Evolutionary conservation across 192 early-diverging fungal genomes (phyloP).

Genomic region (Backusella circina): DNA sequence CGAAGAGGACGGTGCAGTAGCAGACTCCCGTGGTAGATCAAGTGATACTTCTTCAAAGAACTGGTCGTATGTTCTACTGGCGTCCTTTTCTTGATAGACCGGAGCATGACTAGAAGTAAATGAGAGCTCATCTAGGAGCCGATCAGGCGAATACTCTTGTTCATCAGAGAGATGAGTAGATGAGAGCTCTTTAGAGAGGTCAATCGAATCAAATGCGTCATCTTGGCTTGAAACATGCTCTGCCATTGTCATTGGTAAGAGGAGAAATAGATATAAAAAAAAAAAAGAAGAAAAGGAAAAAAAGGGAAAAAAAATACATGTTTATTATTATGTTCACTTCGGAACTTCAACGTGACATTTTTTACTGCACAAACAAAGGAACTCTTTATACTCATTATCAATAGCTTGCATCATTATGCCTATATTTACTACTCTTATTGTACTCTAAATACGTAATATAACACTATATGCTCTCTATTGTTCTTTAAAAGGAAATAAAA

Average conservation of each 20-base stretch:
- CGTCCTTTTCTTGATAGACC: not conserved
- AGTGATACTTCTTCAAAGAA: slow-evolving; percentile 42
- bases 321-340: not conserved
- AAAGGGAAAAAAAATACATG: not conserved
- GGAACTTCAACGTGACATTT: not conserved
- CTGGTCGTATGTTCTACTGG: slow-evolving; percentile 29
- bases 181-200: not conserved
- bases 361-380: not conserved
- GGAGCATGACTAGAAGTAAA: not conserved
- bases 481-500: not conserved
- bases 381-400: not conserved
- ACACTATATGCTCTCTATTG: not conserved
- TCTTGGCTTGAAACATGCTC: not conserved
- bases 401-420: not conserved
- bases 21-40: slow-evolving; percentile 24
- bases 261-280: not conserved
- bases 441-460: not conserved
- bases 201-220: not conserved
- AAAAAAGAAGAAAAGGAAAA: not conserved
- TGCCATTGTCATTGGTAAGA: not conserved
- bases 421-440: not conserved
- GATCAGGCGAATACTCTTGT: slow-evolving; percentile 7
- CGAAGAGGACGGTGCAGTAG: not conserved
- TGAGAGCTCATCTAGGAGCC: slow-evolving; percentile 25
- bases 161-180: slow-evolving; percentile 8